phyloP scores from a whole-genome alignment of 805 yeast genomes.

The Metschnikowia peoriensis region DNA sequence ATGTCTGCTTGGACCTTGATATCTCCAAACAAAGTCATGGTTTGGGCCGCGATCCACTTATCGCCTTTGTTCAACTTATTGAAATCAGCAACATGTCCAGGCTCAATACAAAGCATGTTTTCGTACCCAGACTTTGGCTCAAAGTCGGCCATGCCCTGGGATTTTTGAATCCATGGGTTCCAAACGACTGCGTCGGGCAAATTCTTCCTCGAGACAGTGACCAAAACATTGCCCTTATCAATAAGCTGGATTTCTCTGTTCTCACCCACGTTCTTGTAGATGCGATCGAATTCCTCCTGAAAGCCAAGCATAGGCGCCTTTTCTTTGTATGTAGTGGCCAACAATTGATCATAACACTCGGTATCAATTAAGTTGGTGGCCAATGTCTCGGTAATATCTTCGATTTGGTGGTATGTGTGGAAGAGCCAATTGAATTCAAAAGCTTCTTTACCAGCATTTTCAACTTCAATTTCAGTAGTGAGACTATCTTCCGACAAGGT shows the following conservation, averaged over 20 bases:
- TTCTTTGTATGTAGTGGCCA: constrained; percentile 60
- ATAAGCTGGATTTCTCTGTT: constrained; percentile 64
- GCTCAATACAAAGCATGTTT: constrained; percentile 92
- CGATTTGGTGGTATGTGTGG: constrained; percentile 81
- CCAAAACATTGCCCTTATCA: constrained; percentile 66
- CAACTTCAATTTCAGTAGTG: constrained; percentile 70
- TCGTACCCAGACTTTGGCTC: constrained; percentile 80
- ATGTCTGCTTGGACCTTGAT: constrained; percentile 58
- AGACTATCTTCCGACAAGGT: constrained; percentile 54
- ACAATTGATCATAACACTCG: constrained; percentile 71
- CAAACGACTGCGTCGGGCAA: constrained; percentile 81
- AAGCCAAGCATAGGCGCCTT: constrained; percentile 73
- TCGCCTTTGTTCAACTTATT: constrained; percentile 64
- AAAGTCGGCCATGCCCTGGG: constrained; percentile 84
- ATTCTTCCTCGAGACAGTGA: constrained; percentile 63
- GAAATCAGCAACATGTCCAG: constrained; percentile 81
- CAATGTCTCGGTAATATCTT: constrained; percentile 73
- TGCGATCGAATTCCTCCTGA: constrained; percentile 79
- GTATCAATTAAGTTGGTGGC: constrained; percentile 79
- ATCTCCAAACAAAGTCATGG: constrained; percentile 54
- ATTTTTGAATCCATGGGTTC: constrained; percentile 93
- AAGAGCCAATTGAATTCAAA: constrained; percentile 92
- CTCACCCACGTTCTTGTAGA: constrained; percentile 62
- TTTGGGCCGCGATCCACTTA: constrained; percentile 74
- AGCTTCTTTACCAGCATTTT: constrained; percentile 59